Base-by-base conservation (phyloP, 129 eudicot species). In the Sambucus nigra region DNA sequence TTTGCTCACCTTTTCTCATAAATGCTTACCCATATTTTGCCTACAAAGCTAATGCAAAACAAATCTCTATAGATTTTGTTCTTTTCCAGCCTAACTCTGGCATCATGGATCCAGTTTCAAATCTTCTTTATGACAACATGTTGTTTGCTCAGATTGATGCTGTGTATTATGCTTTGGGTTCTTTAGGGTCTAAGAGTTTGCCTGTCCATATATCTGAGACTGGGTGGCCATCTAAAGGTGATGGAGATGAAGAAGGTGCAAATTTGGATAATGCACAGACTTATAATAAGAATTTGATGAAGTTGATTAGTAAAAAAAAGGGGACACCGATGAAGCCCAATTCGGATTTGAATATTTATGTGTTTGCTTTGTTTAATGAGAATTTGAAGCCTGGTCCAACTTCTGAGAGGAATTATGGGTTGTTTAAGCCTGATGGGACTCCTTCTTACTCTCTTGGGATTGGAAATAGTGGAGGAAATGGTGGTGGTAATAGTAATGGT, bases 151-250 rank as follows among this genome's bases (percentile, higher is more conserved):
- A 79, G 20, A 70, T 79, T 19, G 87, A 79, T 56, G 71, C 87
- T 9, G 82, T 79, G 50, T 79, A 79, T 63, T 39, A 64, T 14
- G 87, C 87, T 5, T 74, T 79, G 6, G 47, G 42, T 32, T 78
- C 69, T 6, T n/a, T 79, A 67, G 87, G 87, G 1, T 76, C 66
- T 26, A 49, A 54, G 5, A 78, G 67, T 45, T 65, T 79, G 2
- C 66, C 42, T 11, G 76, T 79, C 7, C 66, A 64, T 9, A 68
- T 79, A 31, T 79, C 87, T 22, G 87, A 79, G 55, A 79, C 87
- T 5, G 87, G 87, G 2, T 79, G 87, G 87, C 87, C 87, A 2
- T 79, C 87, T 0, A 79, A 60, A 41, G 87, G 87, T 22, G 87
- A 79, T 44, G 51, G 70, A 1, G 48, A 70, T 45, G 82, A 79